These are phyloP conservation scores for Ambrosia hybrid DNA, from an alignment of 140 eudicot genomes.

Conservation along the genomic window DNA sequence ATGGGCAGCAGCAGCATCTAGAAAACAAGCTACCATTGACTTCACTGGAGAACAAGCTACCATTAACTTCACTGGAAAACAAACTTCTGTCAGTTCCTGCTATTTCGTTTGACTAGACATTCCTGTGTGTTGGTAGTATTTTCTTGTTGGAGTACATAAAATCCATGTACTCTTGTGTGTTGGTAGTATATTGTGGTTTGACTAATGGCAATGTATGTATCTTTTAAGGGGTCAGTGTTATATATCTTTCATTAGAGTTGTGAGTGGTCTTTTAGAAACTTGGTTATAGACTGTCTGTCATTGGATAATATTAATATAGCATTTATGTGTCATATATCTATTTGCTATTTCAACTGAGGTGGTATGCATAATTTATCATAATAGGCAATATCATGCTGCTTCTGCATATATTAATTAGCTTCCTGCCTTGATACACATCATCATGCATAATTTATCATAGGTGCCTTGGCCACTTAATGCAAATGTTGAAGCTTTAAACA, in stretches of 20 bases:
- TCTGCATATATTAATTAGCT: background rate
- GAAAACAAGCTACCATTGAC: conserved; percentile 54
- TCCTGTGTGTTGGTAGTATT: background rate
- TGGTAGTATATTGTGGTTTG: too few species aligned
- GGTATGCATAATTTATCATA: conserved; percentile 40
- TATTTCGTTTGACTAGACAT: conserved; percentile 15
- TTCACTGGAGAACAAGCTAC: conserved; percentile 41
- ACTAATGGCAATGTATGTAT: too few species aligned
- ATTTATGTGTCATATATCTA: background rate
- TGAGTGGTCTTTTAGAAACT: conserved; percentile 1
- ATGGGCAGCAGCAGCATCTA: too few species aligned
- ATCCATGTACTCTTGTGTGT: conserved; percentile 21
- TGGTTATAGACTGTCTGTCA: background rate
- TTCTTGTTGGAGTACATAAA: conserved; percentile 17
- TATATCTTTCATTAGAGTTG: too few species aligned
- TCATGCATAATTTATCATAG: conserved; percentile 33
- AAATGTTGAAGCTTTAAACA: conserved; percentile 76
- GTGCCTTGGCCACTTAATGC: conserved; percentile 96
- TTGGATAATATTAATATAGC: background rate
- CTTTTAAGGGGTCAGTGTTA: too few species aligned
- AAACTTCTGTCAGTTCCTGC: conserved; percentile 17
- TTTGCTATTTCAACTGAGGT: too few species aligned
- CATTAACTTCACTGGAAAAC: conserved; percentile 17
- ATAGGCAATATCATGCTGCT: conserved; percentile 50
- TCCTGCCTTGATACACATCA: conserved; percentile 7